Evolutionary conservation across 2,329 filamentous ascomycete genomes (phyloP), one percentile per base, ranked within the genome.

Genomic region (Teratosphaeria gauchensis): DNA sequence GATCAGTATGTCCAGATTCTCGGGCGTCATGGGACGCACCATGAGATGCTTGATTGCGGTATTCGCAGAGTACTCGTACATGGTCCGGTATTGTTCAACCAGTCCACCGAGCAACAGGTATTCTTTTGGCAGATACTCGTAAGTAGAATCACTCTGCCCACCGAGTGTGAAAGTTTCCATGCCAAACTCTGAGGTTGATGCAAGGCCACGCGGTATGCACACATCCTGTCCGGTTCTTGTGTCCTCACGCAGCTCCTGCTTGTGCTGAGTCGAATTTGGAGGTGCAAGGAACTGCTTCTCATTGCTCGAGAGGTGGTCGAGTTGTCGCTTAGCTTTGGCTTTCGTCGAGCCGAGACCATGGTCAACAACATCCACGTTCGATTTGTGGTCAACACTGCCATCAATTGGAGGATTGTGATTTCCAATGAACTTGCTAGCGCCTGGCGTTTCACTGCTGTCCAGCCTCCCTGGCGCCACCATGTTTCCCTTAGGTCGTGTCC

Each of bases 31-130:
- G 0, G 91, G 90, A 4, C 87, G 82, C 74, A 84, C 95, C 59
- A 95, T 82, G 9, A 95, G 79, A 71, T 88, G 81, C 63, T 90
- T 80, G 64, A 88, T 87, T 38, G 87, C 83, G 0, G 84, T 84
- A 4, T 86, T 82, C 32, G 86, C 82, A 3, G 84, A 82, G 58
- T 82, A 82, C 59, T 86, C 79, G 69, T 95, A 90, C 74, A 95
- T 82, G 21, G 80, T 81, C 61, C 80, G 78, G 72, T 95, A 95
- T 69, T 90, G 88, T 32, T 80, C 75, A 62, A 86, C 83, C 1
- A 85, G 78, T 0, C 90, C 91, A 59, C 89, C 89, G 1, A 95
- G 81, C 4, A 95, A 80, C 12, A 94, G 75, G 68, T 87, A 88
- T 76, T 92, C 67, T 63, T 84, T 83, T 0, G 81, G 79, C 14